Conservation (phyloP, 305 asterid genomes). For the Nicotiana rustica region DNA sequence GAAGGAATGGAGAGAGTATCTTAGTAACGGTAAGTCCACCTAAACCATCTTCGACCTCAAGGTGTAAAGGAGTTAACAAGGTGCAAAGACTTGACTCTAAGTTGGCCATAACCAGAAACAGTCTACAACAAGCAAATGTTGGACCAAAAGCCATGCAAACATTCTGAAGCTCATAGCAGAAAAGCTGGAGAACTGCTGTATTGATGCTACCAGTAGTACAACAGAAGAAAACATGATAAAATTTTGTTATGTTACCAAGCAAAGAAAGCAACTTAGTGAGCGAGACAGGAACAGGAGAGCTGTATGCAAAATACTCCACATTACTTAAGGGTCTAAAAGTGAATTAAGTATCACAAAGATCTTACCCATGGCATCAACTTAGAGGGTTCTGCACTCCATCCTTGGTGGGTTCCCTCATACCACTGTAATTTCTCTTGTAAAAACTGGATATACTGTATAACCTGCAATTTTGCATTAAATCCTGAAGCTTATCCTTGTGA, state of each 20-base stretch:
- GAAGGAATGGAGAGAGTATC: background rate
- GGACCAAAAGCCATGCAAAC: constrained; percentile 26
- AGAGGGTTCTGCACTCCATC: constrained; percentile 76
- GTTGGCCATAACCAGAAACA: constrained; percentile 2
- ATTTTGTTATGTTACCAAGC: background rate
- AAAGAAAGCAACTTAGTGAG: background rate
- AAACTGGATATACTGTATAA: constrained; percentile 78
- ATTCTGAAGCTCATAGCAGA: background rate
- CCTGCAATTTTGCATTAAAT: constrained; percentile 55
- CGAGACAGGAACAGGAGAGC: background rate
- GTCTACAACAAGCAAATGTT: background rate
- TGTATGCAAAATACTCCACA: constrained; percentile 9
- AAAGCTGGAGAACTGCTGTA: constrained; percentile 8
- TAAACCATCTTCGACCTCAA: background rate
- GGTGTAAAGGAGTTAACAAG: background rate
- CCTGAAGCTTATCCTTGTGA: background rate
- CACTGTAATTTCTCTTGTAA: constrained; percentile 71
- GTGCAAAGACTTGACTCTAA: background rate
- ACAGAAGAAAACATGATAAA: background rate
- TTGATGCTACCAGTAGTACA: background rate
- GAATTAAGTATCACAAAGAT: constrained; percentile 30
- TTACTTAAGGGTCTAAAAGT: constrained; percentile 11
- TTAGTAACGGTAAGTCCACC: background rate
- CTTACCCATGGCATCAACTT: constrained; percentile 73
- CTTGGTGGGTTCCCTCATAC: constrained; percentile 78